These are phyloP conservation scores for Pseudonitzschia multiseries DNA, from an alignment of 108 stramenopile genomes.

Conservation along the genomic window DNA sequence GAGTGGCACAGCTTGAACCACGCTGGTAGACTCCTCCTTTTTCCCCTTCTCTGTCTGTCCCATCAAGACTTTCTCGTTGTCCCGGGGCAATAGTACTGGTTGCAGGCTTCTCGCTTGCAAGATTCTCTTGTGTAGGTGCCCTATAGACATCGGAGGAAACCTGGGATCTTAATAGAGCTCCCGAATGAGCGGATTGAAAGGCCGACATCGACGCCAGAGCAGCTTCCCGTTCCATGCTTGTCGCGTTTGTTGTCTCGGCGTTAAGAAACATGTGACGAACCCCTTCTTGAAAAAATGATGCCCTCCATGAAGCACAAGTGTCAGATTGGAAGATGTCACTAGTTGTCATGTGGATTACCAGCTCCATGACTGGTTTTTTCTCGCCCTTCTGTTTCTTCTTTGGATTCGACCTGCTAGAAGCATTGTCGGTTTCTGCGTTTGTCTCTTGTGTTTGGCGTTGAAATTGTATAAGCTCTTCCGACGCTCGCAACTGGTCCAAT, in stretches of 20 bases:
- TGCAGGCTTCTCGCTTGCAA: neutral
- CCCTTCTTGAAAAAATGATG: slow-evolving; percentile 29
- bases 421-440: neutral
- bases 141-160: slow-evolving; percentile 47
- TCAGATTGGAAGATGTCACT: slow-evolving; percentile 34
- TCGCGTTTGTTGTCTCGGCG: slow-evolving; percentile 20
- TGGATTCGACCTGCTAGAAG: neutral
- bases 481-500: slow-evolving; percentile 34
- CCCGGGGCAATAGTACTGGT: neutral
- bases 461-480: slow-evolving; percentile 28
- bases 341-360: slow-evolving; percentile 73
- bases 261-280: slow-evolving; percentile 58
- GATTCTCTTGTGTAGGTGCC: slow-evolving; percentile 23
- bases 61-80: neutral
- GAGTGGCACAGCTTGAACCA: slow-evolving; percentile 40
- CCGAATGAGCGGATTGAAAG: slow-evolving; percentile 54
- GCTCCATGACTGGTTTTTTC: slow-evolving; percentile 35
- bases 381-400: neutral
- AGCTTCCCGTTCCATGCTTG: slow-evolving; percentile 24
- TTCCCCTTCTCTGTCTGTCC: neutral
- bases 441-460: slow-evolving; percentile 1
- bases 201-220: slow-evolving; percentile 34
- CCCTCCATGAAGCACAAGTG: slow-evolving; percentile 52
- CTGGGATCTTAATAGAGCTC: slow-evolving; percentile 50
- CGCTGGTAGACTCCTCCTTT: neutral